phyloP scores from a whole-genome alignment of 306 rosid species.

The Quercus mongolica region DNA sequence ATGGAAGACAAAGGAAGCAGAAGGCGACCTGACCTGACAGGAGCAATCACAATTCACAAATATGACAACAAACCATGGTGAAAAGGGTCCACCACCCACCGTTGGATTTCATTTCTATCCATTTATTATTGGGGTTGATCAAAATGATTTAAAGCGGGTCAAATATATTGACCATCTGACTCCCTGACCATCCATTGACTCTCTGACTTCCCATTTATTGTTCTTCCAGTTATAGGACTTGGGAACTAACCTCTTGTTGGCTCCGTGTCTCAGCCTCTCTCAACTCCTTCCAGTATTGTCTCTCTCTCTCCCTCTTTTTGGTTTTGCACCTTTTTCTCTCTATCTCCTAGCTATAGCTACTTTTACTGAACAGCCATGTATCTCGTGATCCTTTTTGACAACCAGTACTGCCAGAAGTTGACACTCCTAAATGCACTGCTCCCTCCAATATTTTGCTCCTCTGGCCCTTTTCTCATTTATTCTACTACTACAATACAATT shows the following conservation, averaged over 20 bases:
- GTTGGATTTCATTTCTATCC: constrained; percentile 26
- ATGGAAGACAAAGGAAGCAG: background rate
- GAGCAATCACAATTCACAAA: background rate
- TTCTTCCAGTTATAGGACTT: background rate
- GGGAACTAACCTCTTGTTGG: background rate
- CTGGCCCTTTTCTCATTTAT: background rate
- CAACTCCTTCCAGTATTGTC: too few species aligned
- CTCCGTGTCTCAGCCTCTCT: background rate
- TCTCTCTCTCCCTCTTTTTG: background rate
- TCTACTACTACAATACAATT: background rate
- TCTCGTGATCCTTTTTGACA: constrained; percentile 12
- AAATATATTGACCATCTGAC: constrained; percentile 33
- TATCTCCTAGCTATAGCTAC: too few species aligned
- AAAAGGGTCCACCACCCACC: constrained; percentile 47
- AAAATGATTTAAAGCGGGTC: background rate
- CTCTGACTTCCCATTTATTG: constrained; percentile 40
- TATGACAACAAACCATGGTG: background rate
- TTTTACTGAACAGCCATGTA: constrained; percentile 1
- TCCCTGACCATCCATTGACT: constrained; percentile 41
- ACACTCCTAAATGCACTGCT: background rate
- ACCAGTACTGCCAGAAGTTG: background rate
- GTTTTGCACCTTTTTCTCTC: background rate
- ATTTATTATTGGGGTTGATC: constrained; percentile 6
- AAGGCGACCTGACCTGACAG: background rate
- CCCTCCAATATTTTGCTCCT: background rate